Conservation (phyloP, 2,329 filamentous ascomycete species). For the Trichoderma simmonsii region DNA sequence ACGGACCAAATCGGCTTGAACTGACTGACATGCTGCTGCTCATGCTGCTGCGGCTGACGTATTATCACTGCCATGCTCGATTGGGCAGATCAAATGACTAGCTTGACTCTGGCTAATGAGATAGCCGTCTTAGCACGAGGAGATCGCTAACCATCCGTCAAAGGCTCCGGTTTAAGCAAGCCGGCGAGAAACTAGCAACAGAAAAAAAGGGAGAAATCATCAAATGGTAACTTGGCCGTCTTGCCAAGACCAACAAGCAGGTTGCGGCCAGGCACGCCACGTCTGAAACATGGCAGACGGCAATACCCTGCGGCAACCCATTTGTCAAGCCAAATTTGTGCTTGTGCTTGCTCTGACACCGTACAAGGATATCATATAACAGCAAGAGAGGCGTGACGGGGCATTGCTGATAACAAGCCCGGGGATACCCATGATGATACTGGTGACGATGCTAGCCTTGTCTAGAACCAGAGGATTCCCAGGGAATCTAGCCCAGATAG, state of each 20-base stretch:
- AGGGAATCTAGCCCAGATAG: constrained; percentile 1
- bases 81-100: not conserved
- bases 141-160: not conserved
- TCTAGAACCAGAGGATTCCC: not conserved
- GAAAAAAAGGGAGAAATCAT: not conserved
- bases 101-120: not conserved
- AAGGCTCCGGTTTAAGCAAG: not conserved
- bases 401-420: not conserved
- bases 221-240: not conserved
- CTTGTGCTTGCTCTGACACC: not conserved
- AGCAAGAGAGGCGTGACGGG: not conserved
- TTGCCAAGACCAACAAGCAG: not conserved
- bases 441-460: not conserved
- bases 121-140: not conserved
- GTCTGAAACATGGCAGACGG: not conserved
- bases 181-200: not conserved
- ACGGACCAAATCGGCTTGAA: not conserved
- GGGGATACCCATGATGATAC: not conserved
- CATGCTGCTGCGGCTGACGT: not conserved
- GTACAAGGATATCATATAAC: not conserved
- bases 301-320: not conserved
- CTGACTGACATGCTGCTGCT: not conserved
- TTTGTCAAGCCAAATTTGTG: not conserved
- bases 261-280: not conserved
- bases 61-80: not conserved